A percentile compares a stretch with the other conserved stretches of the same genome.
phyloP scores from a whole-genome alignment of 2,329 filamentous ascomycete genomes.

The Ceratocystis destructans region DNA sequence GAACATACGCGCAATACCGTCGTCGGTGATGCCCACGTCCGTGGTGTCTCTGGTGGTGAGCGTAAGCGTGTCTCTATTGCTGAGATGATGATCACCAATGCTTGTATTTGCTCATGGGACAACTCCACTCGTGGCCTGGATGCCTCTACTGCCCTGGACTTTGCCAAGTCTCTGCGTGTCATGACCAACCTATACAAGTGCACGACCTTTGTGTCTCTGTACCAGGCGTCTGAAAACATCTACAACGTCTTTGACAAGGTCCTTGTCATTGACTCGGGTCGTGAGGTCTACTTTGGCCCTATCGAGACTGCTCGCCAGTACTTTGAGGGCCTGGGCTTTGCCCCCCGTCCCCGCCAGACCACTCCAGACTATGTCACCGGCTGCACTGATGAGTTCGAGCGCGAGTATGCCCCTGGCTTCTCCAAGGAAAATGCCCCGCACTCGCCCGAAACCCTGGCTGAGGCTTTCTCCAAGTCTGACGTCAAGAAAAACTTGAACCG shows the following conservation, averaged over 20 bases:
- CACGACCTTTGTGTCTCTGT: constrained; percentile 73
- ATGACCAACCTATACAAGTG: constrained; percentile 75
- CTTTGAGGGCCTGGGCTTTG: constrained; percentile 65
- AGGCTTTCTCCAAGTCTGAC: constrained; percentile 55
- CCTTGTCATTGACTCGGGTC: constrained; percentile 62
- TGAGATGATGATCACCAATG: constrained; percentile 66
- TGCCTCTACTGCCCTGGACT: constrained; percentile 53
- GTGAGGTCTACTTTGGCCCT: constrained; percentile 64
- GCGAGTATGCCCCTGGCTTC: constrained; percentile 57
- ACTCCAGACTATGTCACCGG: constrained; percentile 71
- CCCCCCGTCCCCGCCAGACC: constrained; percentile 61
- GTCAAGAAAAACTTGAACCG: constrained; percentile 41
- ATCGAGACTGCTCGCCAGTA: constrained; percentile 53
- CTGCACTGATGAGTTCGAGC: constrained; percentile 72
- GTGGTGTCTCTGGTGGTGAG: constrained; percentile 68
- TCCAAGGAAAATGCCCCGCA: constrained; percentile 54
- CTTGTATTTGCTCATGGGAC: constrained; percentile 61
- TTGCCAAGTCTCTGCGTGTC: constrained; percentile 56
- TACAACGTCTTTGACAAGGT: constrained; percentile 74
- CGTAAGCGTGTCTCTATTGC: constrained; percentile 70
- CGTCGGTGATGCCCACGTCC: constrained; percentile 68
- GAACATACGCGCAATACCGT: constrained; percentile 76
- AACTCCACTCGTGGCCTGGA: constrained; percentile 59
- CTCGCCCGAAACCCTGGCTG: constrained; percentile 49
- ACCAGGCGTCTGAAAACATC: constrained; percentile 73